A percentile compares a stretch with the other conserved stretches of the same genome.
phyloP scores from a whole-genome alignment of 2,329 filamentous ascomycete genomes.

The Fusarium sp. region DNA sequence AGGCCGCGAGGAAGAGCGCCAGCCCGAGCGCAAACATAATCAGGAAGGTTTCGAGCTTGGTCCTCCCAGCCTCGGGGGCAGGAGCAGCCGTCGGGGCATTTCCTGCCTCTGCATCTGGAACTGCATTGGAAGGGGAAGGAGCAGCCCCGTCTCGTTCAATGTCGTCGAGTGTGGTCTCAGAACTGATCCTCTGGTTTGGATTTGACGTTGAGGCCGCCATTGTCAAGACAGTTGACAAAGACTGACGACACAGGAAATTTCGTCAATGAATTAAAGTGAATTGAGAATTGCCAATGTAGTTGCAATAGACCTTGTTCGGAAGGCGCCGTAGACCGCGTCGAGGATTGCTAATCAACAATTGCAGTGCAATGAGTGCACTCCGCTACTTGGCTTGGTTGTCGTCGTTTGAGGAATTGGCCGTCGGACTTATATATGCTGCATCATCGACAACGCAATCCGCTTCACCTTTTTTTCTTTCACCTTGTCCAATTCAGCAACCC shows the following conservation, averaged over 20 bases:
- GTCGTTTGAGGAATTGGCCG: background rate
- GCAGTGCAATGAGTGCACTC: background rate
- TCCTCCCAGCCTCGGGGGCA: constrained; percentile 28
- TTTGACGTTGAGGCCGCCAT: constrained; percentile 26
- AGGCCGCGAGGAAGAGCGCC: constrained; percentile 61
- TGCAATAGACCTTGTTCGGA: constrained; percentile 26
- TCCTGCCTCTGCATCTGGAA: background rate
- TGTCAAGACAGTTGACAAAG: constrained; percentile 8
- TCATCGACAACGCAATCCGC: background rate
- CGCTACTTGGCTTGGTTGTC: background rate
- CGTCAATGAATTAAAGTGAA: background rate
- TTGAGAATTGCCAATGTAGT: constrained; percentile 24
- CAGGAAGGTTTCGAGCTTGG: constrained; percentile 50
- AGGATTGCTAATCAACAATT: constrained; percentile 33
- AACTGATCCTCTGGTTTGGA: constrained; percentile 40
- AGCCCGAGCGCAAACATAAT: constrained; percentile 54
- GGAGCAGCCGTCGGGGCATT: constrained; percentile 10
- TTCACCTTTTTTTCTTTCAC: background rate
- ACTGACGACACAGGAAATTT: background rate
- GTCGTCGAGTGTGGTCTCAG: constrained; percentile 44
- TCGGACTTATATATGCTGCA: background rate
- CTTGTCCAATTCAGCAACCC: background rate
- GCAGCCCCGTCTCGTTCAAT: constrained; percentile 38
- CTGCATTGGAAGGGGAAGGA: background rate
- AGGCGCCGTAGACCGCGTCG: constrained; percentile 28